Conservation (phyloP, 192 early-diverging fungal genomes). For the Podila verticillata region DNA sequence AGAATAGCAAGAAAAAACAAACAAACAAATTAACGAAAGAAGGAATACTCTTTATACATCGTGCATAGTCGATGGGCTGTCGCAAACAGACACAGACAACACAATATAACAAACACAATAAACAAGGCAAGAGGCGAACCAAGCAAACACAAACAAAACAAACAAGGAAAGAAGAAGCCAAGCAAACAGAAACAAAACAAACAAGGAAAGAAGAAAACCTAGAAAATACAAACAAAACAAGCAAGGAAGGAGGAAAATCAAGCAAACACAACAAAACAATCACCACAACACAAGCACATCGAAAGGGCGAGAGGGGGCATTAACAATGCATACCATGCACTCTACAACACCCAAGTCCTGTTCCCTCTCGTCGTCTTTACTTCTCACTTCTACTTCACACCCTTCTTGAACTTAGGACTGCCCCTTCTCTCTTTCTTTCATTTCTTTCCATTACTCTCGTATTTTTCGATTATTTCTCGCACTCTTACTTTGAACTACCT, state of each 20-base stretch:
- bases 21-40: too few species aligned
- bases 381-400: not conserved
- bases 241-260: too few species aligned
- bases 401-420: constrained; percentile 1
- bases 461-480: not conserved
- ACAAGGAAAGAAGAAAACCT: too few species aligned
- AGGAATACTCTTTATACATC: constrained; percentile 5
- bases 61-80: not conserved
- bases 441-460: not conserved
- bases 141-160: not conserved
- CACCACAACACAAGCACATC: too few species aligned
- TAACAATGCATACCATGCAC: not conserved
- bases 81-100: constrained; percentile 3
- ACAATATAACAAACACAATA: not conserved
- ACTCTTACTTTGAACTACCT: not conserved
- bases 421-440: not conserved
- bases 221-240: too few species aligned
- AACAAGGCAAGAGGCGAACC: constrained; percentile 2
- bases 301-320: not conserved
- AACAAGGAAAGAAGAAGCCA: not conserved
- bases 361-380: not conserved
- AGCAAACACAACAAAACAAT: too few species aligned
- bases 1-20: not conserved
- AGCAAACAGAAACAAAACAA: not conserved
- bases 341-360: too few species aligned